A percentile compares a stretch with the other conserved stretches of the same genome.
Conservation (phyloP, 2,329 filamentous ascomycete species). For the Furcasterigmium furcatum region DNA sequence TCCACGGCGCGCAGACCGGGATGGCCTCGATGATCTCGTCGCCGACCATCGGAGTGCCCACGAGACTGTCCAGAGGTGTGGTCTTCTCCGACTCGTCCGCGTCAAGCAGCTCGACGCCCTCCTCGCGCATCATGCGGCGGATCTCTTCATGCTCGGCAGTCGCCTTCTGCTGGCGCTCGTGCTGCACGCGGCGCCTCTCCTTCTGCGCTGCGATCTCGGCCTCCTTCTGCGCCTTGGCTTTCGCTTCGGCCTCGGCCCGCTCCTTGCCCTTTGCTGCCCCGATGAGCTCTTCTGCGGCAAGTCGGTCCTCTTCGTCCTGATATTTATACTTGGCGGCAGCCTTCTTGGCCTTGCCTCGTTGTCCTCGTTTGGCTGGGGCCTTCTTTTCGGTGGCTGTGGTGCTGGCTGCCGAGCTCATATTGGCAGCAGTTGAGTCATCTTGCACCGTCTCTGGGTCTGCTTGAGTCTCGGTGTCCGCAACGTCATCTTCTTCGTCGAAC, state of each 20-base stretch:
- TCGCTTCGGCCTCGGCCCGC: slow-evolving; percentile 65
- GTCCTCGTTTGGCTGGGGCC: slow-evolving; percentile 62
- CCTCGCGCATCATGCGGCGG: slow-evolving; percentile 56
- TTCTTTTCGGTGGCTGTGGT: slow-evolving; percentile 38
- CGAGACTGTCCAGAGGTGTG: slow-evolving; percentile 64
- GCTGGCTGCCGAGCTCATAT: slow-evolving; percentile 7
- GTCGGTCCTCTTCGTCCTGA: slow-evolving; percentile 92
- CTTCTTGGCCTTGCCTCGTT: slow-evolving; percentile 82
- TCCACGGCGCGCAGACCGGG: slow-evolving; percentile 63
- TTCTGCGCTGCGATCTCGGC: slow-evolving; percentile 69
- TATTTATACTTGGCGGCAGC: slow-evolving; percentile 85
- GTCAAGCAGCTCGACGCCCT: slow-evolving; percentile 58
- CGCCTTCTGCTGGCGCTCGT: slow-evolving; percentile 71
- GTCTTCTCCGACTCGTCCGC: slow-evolving; percentile 54
- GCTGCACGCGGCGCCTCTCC: slow-evolving; percentile 75
- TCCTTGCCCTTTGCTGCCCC: slow-evolving; percentile 68
- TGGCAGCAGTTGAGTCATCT: slow-evolving; percentile 4
- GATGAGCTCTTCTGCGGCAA: slow-evolving; percentile 80
- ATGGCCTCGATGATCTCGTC: slow-evolving; percentile 76
- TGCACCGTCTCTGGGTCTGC: slow-evolving; percentile 5
- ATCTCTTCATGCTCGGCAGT: slow-evolving; percentile 75
- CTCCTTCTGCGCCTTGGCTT: slow-evolving; percentile 66
- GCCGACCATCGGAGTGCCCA: slow-evolving; percentile 73
- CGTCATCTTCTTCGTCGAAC: slow-evolving; percentile 17
- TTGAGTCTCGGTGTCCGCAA: slow-evolving; percentile 4